A percentile compares a stretch with the other conserved stretches of the same genome.
Conservation (phyloP, 108 stramenopile genomes). For the Cyclotella baltica region DNA sequence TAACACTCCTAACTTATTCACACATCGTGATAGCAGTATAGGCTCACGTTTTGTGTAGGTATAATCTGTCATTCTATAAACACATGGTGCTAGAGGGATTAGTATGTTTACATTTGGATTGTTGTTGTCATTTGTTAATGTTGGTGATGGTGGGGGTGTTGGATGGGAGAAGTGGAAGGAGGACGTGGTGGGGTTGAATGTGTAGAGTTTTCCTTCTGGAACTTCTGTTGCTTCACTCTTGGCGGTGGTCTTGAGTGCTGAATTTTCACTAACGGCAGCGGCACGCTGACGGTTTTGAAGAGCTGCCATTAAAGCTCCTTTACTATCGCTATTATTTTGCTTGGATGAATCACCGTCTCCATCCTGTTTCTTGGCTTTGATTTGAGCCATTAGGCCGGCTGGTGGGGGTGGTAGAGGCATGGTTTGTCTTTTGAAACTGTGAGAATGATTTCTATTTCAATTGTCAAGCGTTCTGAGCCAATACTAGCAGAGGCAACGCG, state of each 20-base stretch:
- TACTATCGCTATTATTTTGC: not conserved
- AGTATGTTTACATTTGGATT: slow-evolving; percentile 44
- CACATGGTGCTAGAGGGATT: slow-evolving; percentile 68
- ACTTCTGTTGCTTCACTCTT: not conserved
- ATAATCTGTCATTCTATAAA: slow-evolving; percentile 70
- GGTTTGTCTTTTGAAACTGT: not conserved
- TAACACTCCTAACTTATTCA: slow-evolving; percentile 65
- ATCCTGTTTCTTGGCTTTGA: slow-evolving; percentile 37
- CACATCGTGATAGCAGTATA: slow-evolving; percentile 42
- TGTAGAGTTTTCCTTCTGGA: slow-evolving; percentile 53
- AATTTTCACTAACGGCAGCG: not conserved
- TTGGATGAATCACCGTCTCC: not conserved
- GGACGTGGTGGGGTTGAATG: slow-evolving; percentile 39
- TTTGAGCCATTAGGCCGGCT: slow-evolving; percentile 58
- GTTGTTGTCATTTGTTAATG: slow-evolving; percentile 25
- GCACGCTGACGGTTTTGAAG: slow-evolving; percentile 31
- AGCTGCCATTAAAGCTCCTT: slow-evolving; percentile 41
- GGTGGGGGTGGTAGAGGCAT: slow-evolving; percentile 47
- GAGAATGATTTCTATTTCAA: no score
- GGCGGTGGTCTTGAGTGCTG: not conserved
- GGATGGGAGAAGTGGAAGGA: slow-evolving; percentile 40
- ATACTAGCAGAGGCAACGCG: no score
- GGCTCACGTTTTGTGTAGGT: slow-evolving; percentile 65
- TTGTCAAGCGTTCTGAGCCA: no score
- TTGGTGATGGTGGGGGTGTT: slow-evolving; percentile 21